phyloP scores from a whole-genome alignment of 768 basidiomycete species.

The Calvatia gigantea region DNA sequence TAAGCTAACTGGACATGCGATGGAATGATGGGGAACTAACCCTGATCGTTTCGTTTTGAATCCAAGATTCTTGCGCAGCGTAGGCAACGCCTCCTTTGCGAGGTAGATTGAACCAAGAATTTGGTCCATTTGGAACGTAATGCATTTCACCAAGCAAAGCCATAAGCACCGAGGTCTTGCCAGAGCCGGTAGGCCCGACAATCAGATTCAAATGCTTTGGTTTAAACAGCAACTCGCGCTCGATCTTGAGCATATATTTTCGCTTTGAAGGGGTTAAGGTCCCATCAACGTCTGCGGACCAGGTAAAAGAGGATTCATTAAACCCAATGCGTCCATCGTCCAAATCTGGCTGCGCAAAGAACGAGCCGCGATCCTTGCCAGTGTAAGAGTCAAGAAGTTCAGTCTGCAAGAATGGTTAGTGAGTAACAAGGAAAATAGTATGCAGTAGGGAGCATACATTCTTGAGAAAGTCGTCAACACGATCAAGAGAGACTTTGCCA shows the following conservation, averaged over 20 bases:
- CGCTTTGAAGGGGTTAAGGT: constrained; percentile 41
- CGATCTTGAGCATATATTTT: constrained; percentile 47
- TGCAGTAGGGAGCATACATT: constrained; percentile 23
- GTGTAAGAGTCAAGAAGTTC: constrained; percentile 41
- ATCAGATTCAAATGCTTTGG: constrained; percentile 49
- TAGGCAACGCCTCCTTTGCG: constrained; percentile 64
- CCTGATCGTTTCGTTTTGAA: constrained; percentile 70
- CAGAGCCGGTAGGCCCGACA: constrained; percentile 55
- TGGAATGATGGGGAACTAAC: constrained; percentile 24
- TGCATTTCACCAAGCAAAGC: constrained; percentile 66
- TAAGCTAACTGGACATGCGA: neutral
- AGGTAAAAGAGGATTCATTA: constrained; percentile 49
- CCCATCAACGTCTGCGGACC: constrained; percentile 37
- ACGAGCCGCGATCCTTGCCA: constrained; percentile 14
- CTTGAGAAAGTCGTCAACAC: constrained; percentile 39
- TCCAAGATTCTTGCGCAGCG: constrained; percentile 79
- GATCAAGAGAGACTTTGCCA: constrained; percentile 62
- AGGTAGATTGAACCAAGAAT: constrained; percentile 65
- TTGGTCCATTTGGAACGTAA: constrained; percentile 44
- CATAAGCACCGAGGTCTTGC: constrained; percentile 64
- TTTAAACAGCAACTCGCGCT: constrained; percentile 51
- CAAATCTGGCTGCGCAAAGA: constrained; percentile 14
- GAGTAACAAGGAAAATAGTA: neutral
- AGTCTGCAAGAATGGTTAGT: constrained; percentile 29
- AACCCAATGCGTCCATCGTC: constrained; percentile 39